phyloP scores from a whole-genome alignment of 2,329 filamentous ascomycete species.

The Aspergillus hiratsukae region DNA sequence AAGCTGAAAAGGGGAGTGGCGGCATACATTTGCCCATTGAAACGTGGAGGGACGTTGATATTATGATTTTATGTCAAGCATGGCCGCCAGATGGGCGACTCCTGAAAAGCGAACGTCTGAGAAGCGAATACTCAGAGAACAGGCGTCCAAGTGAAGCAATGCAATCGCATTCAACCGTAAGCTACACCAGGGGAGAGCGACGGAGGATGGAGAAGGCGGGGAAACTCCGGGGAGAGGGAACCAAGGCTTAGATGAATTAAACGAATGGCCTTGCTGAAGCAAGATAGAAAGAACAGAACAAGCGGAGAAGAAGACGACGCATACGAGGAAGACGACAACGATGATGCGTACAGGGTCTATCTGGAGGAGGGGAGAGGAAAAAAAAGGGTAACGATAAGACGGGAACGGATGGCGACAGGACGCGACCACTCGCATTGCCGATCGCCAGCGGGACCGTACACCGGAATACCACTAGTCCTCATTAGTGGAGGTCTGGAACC shows the following conservation, averaged over 20 bases:
- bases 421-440: slow-evolving; percentile 13
- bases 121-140: neutral
- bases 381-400: slow-evolving; percentile 14
- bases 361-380: slow-evolving; percentile 1
- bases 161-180: neutral
- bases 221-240: neutral
- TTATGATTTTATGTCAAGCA: slow-evolving; percentile 19
- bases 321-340: neutral
- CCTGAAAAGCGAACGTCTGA: neutral
- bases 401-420: slow-evolving; percentile 18
- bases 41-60: slow-evolving; percentile 13
- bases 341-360: neutral
- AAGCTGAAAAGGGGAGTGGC: neutral
- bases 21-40: slow-evolving; percentile 42
- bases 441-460: slow-evolving; percentile 1
- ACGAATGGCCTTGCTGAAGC: slow-evolving; percentile 14
- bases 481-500: neutral
- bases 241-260: slow-evolving; percentile 2
- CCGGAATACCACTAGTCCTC: neutral
- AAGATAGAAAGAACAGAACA: slow-evolving; percentile 8
- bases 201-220: neutral
- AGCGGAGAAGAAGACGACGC: slow-evolving; percentile 1
- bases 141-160: neutral
- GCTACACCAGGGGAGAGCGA: neutral
- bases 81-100: slow-evolving; percentile 20